Evolutionary conservation across 345 rosid genomes (phyloP).

Genomic region (Gynandropsis gynandra): DNA sequence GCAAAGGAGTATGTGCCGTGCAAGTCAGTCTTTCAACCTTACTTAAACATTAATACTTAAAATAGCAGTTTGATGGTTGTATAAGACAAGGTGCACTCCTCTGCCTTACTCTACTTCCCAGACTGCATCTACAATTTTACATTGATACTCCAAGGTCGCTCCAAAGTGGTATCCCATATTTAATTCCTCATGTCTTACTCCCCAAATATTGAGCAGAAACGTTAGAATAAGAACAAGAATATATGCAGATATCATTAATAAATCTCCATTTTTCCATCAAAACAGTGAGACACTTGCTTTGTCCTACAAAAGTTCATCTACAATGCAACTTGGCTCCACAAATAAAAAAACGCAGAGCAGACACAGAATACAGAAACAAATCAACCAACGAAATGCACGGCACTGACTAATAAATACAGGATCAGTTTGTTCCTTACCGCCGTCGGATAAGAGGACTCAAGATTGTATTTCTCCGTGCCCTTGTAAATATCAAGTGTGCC

Average conservation of each 20-base stretch:
- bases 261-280: neutral
- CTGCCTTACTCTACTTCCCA: slow-evolving; percentile 1
- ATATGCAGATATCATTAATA: neutral
- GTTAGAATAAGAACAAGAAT: neutral
- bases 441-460: slow-evolving; percentile 59
- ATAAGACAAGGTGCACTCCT: neutral
- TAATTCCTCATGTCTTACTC: neutral
- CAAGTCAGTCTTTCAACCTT: neutral
- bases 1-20: neutral
- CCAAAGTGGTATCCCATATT: too few relatives aligned
- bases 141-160: neutral
- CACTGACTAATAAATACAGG: neutral
- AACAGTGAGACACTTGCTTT: neutral
- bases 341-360: neutral
- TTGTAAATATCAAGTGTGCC: slow-evolving; percentile 63
- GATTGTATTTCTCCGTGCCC: slow-evolving; percentile 41
- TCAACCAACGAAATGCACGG: neutral
- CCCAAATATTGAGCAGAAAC: neutral
- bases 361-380: neutral
- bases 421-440: slow-evolving; percentile 33
- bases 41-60: too few relatives aligned
- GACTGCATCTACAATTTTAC: neutral
- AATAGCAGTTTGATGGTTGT: too few relatives aligned
- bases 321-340: too few relatives aligned
- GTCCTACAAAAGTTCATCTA: too few relatives aligned